Evolutionary conservation across 202 grass and related monocot genomes (phyloP).

Genomic region (Elaeis oleifera): DNA sequence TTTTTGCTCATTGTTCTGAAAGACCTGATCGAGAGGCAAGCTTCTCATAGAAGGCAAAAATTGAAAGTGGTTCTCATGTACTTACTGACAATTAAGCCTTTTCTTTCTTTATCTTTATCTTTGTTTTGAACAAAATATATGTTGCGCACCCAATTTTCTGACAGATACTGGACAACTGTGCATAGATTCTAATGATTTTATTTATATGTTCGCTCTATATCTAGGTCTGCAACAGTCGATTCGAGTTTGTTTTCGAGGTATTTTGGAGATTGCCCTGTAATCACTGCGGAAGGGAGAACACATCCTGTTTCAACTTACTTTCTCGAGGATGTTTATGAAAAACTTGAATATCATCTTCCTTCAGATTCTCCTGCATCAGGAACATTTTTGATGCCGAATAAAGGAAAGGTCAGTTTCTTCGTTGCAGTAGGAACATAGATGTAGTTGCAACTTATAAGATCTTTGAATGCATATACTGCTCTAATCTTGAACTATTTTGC

Average conservation of each 20-base stretch:
- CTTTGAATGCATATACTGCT: no score
- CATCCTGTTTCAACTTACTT: constrained; percentile 74
- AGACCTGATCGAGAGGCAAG: constrained; percentile 69
- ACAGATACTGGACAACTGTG: no score
- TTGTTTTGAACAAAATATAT: constrained; percentile 6
- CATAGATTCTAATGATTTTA: background rate
- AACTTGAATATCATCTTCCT: constrained; percentile 70
- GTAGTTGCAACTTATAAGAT: no score
- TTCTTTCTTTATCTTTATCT: background rate
- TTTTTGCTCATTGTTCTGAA: constrained; percentile 90
- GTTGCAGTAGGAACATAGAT: background rate
- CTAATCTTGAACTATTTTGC: no score
- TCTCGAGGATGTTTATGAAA: constrained; percentile 94
- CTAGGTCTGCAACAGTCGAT: constrained; percentile 93
- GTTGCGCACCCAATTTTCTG: no score
- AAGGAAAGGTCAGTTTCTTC: constrained; percentile 43
- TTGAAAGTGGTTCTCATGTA: constrained; percentile 99
- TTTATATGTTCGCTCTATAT: constrained; percentile 20
- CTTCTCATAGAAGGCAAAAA: constrained; percentile 41
- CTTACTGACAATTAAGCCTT: background rate
- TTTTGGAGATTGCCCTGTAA: constrained; percentile 82
- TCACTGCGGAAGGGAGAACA: constrained; percentile 95
- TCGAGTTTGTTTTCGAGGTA: constrained; percentile 84
- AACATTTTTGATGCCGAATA: constrained; percentile 46
- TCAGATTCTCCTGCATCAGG: constrained; percentile 88